Base-by-base conservation (phyloP, 176 grass and related monocot species). In the Aegilops sharonensis region DNA sequence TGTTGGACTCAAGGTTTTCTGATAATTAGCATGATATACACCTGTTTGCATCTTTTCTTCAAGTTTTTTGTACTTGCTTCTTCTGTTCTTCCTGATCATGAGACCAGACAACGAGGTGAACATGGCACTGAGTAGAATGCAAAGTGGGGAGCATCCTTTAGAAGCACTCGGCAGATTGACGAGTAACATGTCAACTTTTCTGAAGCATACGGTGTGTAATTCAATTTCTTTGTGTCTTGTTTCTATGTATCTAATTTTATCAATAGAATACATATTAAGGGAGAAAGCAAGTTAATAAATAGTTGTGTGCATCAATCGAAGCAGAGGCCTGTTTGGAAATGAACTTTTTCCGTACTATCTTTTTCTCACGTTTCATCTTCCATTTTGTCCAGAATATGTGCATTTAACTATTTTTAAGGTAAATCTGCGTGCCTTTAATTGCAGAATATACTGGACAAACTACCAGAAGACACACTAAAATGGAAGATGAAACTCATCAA, bases 401-500 rank as follows among this genome's bases (percentile, higher is more conserved):
- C 11, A 20, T 89, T 68, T 27, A 45, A 45, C 42, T 45, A 10
- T 45, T 11, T 73, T 74, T 15, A 74, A 47, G 12, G 40, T 47
- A 74, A 47, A 45, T 17, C 13, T 35, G 3, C 45, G 54, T 60
- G 35, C 17, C 34, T 89, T 78, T 36, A 14, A 68, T 75, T 91
- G 80, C 30, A 94, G 92, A 76, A 78, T 7, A 89, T 92, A 79
- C 69, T 94, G 42, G 85, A 94, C n/a, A 92, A 80, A 68, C 60
- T 94, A 87, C 92, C 92, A 34, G 78, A 88, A 45, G 92, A 92
- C 20, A 91, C 84, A 9, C 56, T 94, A 67, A 50, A 30, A 75
- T 94, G 92, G 92, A 94, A 94, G 85, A 61, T 92, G 39, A 82
- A 69, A 45, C 64, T 88, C 32, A 70, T 94, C 20, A 82, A 83